Conservation (phyloP, 192 early-diverging fungal genomes). For the Mortierella claussenii region DNA sequence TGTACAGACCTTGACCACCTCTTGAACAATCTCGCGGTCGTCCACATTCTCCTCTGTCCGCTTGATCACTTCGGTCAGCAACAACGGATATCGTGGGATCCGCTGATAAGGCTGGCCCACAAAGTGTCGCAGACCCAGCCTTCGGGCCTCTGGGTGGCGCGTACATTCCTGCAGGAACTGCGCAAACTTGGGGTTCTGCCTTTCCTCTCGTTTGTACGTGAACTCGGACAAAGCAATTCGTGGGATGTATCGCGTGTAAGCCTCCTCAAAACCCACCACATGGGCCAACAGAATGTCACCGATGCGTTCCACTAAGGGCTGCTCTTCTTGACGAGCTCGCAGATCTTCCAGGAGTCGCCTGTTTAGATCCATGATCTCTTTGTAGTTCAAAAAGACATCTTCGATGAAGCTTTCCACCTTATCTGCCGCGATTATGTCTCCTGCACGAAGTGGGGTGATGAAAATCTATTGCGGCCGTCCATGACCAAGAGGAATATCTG, state of each 20-base stretch:
- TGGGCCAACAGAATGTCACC: constrained; percentile 83
- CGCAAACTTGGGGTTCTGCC: constrained; percentile 69
- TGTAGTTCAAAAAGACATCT: constrained; percentile 78
- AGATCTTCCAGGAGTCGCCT: constrained; percentile 64
- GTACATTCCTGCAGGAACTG: constrained; percentile 76
- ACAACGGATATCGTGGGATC: constrained; percentile 78
- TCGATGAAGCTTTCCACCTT: constrained; percentile 66
- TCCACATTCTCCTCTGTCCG: constrained; percentile 72
- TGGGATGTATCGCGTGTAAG: constrained; percentile 85
- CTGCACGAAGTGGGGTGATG: constrained; percentile 24
- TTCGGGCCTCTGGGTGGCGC: constrained; percentile 41
- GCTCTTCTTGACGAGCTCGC: constrained; percentile 70
- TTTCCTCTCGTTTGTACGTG: constrained; percentile 73
- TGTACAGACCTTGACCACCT: constrained; percentile 73
- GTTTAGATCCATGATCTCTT: constrained; percentile 68
- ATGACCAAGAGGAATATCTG: no score
- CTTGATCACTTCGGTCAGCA: constrained; percentile 78
- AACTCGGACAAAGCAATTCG: constrained; percentile 81
- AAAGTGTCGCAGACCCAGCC: constrained; percentile 49
- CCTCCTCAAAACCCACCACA: constrained; percentile 67
- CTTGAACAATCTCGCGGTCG: constrained; percentile 71
- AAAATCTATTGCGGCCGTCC: constrained; percentile 29
- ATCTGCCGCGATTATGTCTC: constrained; percentile 31
- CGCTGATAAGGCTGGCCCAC: constrained; percentile 73
- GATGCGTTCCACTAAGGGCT: constrained; percentile 77